Base-by-base conservation (phyloP, 2,329 filamentous ascomycete species). In the Beauveria medogensis region DNA sequence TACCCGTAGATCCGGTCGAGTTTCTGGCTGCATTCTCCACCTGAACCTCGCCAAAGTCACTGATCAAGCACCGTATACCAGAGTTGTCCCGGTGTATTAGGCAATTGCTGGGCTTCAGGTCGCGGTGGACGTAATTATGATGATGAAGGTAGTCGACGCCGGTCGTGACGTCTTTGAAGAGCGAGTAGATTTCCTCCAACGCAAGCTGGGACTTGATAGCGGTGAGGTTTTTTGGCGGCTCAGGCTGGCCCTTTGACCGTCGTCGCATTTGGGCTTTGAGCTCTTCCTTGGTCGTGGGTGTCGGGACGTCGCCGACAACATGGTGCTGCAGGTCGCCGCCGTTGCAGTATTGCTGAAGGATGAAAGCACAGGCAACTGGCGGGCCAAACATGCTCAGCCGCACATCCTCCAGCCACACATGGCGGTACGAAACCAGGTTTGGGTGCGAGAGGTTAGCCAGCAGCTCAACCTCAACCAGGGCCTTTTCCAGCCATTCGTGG, bases 31-130 rank as follows among this genome's bases (percentile, higher is more conserved):
- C 83, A 68, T 93, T 89, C 65, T 92, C 90, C 2, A 87, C 82
- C 71, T 99, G 95, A 0, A 97, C 93, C 73, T 99, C 94, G 46
- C 95, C 94, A 75, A 99, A 99, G 71, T 99, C 94, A 71, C 93
- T 97, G 61, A 99, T 96, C 18, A 99, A 79, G 52, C 96, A 96
- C 57, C 82, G 84, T 12, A 92, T 77, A 46, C 86, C 87, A 53
- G 82, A 82, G 26, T 87, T 88, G 63, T 87, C 89, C 37, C 83
- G 83, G 69, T 97, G 92, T 1, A 99, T 77, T 3, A 99, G 80
- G 68, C 95, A 99, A 68, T 99, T 99, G 71, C 89, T 94, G 2
- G 94, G 94, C 72, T 99, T 99, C 28, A 99, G 80, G 72, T 99
- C 94, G 60, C 94, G 87, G 70, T 99, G 94, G 30, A 99, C 95